Conservation (phyloP, 1,284 basidiomycete genomes). For the Puccinia horiana region DNA sequence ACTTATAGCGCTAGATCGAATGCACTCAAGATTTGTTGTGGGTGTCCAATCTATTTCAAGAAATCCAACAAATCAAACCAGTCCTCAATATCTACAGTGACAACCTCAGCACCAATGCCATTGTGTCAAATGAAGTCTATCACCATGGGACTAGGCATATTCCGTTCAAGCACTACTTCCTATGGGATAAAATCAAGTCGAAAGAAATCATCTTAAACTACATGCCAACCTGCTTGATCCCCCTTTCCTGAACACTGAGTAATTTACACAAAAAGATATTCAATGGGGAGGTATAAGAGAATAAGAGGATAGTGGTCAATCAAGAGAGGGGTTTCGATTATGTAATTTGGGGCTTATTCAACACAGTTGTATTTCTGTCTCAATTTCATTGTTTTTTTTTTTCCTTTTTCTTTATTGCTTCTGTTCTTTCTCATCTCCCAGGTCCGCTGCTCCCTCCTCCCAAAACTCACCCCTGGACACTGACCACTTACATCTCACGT, state of each 20-base stretch:
- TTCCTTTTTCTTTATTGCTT: neutral
- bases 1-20: neutral
- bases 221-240: neutral
- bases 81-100: neutral
- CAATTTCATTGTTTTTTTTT: neutral
- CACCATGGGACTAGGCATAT: neutral
- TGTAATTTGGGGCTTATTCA: neutral
- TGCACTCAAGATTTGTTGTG: conserved; percentile 7
- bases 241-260: neutral
- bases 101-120: neutral
- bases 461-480: neutral
- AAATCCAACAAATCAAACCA: neutral
- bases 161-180: no score
- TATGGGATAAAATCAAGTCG: neutral
- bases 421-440: neutral
- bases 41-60: neutral
- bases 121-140: neutral
- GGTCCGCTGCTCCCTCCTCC: neutral
- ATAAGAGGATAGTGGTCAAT: neutral
- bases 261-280: neutral
- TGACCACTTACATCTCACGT: neutral
- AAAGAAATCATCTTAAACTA: neutral
- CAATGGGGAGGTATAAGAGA: neutral
- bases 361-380: neutral
- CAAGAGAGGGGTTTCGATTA: neutral